Base-by-base conservation (phyloP, 208 protist genomes). In the Leishmania tropica region DNA sequence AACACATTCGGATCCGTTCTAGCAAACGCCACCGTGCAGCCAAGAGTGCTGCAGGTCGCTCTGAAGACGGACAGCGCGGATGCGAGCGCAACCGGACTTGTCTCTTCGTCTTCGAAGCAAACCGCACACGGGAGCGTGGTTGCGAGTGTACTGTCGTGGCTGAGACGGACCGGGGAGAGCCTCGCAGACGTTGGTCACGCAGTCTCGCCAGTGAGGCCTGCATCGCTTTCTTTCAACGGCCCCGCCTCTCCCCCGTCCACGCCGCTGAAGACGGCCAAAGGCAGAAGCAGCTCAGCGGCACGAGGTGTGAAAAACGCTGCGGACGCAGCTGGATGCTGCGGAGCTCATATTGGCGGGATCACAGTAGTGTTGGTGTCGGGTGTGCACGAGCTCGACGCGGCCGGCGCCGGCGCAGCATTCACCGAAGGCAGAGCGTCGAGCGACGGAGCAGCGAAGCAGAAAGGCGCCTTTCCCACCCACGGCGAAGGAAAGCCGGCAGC, bases 281-380 rank as follows among this genome's bases (percentile, higher is more conserved):
- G 68, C 37, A 31, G 45, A 6, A 77, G 54, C 80, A 77, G 42
- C 80, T 70, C 28, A 71, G 75, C 75, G 75, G 67, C 70, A 53
- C 70, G 45, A 74, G 35, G 76, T 48, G 72, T 78, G 51, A 60
- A 76, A 54, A 64, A 81, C 54, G 72, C 64, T 45, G 71, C 76
- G 8, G 62, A 81, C 40, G 75, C 67, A 8, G 83, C 83, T 15
- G 54, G 77, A 31, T 53, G 80, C 48, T 90, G 89, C 56, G 89
- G 89, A 17, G 83, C 83, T 35, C 74, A 84, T 48, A 31, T 86
- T 31, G 86, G 76, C 5, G 89, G 87, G 6, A 48, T 89, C 70
- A 81, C 85, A 54, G 84, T 81, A 0, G 89, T 90, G 65, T 73
- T 90, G 15, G 84, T 92, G 2, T 89, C 83, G 11, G 73, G 82